Percentiles rank a stretch among this genome's conserved stretches.
phyloP scores from a whole-genome alignment of 768 basidiomycete species.

The Crucibulum laeve region DNA sequence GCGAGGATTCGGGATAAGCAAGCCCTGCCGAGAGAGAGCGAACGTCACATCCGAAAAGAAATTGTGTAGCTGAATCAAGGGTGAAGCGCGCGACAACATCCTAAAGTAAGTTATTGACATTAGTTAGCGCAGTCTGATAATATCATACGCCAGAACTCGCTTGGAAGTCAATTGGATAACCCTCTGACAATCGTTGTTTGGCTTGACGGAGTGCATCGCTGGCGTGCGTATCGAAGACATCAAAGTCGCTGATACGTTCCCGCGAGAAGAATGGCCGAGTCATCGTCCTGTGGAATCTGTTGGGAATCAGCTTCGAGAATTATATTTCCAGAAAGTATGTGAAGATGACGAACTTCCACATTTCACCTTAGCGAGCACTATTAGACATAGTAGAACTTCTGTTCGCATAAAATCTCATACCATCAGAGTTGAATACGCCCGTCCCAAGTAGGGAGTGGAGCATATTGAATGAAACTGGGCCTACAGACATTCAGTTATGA shows the following conservation, averaged over 20 bases:
- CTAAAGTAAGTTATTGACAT: slow-evolving; percentile 12
- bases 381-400: not conserved
- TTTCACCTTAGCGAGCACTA: slow-evolving; percentile 33
- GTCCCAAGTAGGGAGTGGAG: slow-evolving; percentile 39
- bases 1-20: slow-evolving; percentile 33
- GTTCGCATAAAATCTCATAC: slow-evolving; percentile 18
- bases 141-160: slow-evolving; percentile 18
- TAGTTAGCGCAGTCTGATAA: not conserved
- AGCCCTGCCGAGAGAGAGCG: slow-evolving; percentile 44
- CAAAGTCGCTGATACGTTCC: slow-evolving; percentile 57
- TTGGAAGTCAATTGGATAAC: slow-evolving; percentile 57
- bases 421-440: slow-evolving; percentile 60
- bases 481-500: slow-evolving; percentile 12
- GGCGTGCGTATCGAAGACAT: slow-evolving; percentile 54
- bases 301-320: not conserved
- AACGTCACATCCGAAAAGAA: slow-evolving; percentile 53
- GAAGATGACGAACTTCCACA: slow-evolving; percentile 52
- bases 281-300: slow-evolving; percentile 57
- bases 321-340: not conserved
- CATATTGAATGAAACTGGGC: slow-evolving; percentile 19
- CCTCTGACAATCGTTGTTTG: slow-evolving; percentile 36
- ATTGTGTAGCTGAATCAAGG: slow-evolving; percentile 59
- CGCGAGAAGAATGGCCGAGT: slow-evolving; percentile 66
- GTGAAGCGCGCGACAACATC: slow-evolving; percentile 50
- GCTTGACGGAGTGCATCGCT: slow-evolving; percentile 39